These are phyloP conservation scores for Fraxinus quadrangulata DNA, from an alignment of 257 asterid species.

Conservation along the genomic window DNA sequence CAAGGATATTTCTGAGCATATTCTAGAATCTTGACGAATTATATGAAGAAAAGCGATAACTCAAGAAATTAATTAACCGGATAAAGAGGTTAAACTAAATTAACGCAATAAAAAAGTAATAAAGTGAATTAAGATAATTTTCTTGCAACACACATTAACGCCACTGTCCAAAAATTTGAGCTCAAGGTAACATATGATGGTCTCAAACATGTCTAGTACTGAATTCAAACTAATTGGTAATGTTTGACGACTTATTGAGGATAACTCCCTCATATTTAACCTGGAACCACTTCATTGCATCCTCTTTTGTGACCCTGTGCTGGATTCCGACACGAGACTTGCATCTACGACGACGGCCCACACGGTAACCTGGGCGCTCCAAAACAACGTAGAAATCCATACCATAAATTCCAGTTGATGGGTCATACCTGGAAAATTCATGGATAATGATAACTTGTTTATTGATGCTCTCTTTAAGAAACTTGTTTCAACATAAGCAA, in stretches of 20 bases:
- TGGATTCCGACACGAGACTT: slow-evolving; percentile 54
- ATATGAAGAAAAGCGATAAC: not conserved
- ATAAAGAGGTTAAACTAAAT: not conserved
- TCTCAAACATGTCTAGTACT: not conserved
- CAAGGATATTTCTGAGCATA: no score
- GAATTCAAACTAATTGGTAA: slow-evolving; percentile 13
- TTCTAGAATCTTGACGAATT: not conserved
- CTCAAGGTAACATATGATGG: slow-evolving; percentile 4
- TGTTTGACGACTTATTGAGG: slow-evolving; percentile 44
- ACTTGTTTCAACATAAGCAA: not conserved
- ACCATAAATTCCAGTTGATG: slow-evolving; percentile 52
- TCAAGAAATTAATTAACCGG: not conserved
- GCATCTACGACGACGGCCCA: slow-evolving; percentile 52
- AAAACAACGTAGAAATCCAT: slow-evolving; percentile 51
- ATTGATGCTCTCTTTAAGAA: not conserved
- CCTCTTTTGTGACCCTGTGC: slow-evolving; percentile 50
- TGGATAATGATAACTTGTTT: not conserved
- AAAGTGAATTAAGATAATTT: no score
- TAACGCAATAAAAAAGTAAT: not conserved
- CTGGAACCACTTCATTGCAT: slow-evolving; percentile 53
- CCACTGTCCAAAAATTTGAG: not conserved
- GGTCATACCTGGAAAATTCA: slow-evolving; percentile 40
- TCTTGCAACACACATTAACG: not conserved
- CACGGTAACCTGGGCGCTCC: slow-evolving; percentile 50
- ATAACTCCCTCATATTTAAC: slow-evolving; percentile 52